Base-by-base conservation (phyloP, 179 eudicot genomes). In the Drosera spatulata region DNA sequence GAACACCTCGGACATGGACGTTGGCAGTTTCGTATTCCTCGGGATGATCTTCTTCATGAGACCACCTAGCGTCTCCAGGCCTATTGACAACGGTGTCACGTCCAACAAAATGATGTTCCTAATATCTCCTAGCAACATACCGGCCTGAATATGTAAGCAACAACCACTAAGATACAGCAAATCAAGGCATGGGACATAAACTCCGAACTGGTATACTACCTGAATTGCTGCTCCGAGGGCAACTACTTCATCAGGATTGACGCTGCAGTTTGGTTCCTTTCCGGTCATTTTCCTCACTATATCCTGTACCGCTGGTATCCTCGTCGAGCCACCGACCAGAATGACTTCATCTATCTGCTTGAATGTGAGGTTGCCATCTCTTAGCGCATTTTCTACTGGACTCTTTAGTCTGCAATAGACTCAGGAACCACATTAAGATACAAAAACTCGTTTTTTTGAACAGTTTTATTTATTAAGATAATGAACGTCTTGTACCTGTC, bases 41-140 rank as follows among this genome's bases (percentile, higher is more conserved):
- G 95, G 93, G 47, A 93, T 93, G 50, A 93, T 90, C 83, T 93
- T 93, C 58, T 97, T 93, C 99, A 93, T 93, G 2, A 93, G 97
- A 41, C 99, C 97, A 69, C 99, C 99, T 41, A 93, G 90, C 12
- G 99, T 93, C 73, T 91, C 98, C 53, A 91, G 79, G 63, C 97
- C 97, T 42, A 91, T 40, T 33, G 97, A 91, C 53, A 91, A 66
- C 37, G 99, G 99, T 45, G 95, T 72, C 61, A 93, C 97, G 50
- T 93, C 99, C 60, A 93, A 77, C 49, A 93, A 95, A 46, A 93
- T 95, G 50, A 93, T 93, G 70, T 93, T 85, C 50, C 97, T 89
- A 37, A 93, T 97, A 80, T 93, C 99, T 54, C 99, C 99, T 52
- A 95, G 70, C 58, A 93, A 74, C 66, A 89, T 95, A 71, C 97